A percentile compares a stretch with the other conserved stretches of the same genome.
These are phyloP conservation scores for Stellera chamaejasme DNA, from an alignment of 345 rosid species.

Conservation along the genomic window DNA sequence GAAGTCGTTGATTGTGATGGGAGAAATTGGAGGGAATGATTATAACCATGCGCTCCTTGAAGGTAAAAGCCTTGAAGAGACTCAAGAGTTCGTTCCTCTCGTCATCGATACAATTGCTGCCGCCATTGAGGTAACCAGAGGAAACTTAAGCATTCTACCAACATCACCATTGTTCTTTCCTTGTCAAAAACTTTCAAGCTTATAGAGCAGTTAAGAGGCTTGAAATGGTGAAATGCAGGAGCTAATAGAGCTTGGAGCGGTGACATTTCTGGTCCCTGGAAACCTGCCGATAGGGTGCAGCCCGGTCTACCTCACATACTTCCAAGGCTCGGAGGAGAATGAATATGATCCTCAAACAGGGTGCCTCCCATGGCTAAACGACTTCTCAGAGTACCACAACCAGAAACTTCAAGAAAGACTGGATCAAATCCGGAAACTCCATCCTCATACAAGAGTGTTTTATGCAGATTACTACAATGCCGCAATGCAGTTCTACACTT, in stretches of 20 bases:
- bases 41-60: conserved; percentile 3
- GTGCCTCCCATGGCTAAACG: conserved; percentile 16
- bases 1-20: conserved; percentile 1
- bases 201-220: neutral
- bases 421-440: neutral
- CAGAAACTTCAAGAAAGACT: conserved; percentile 15
- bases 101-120: conserved; percentile 8
- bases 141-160: neutral
- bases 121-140: neutral
- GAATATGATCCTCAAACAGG: conserved; percentile 12
- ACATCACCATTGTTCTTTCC: neutral
- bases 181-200: neutral
- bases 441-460: conserved; percentile 14
- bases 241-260: conserved; percentile 3
- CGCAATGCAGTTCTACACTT: neutral
- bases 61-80: neutral
- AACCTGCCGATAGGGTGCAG: conserved; percentile 9
- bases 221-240: neutral
- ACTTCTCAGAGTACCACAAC: conserved; percentile 18
- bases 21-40: conserved; percentile 14
- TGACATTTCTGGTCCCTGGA: conserved; percentile 9
- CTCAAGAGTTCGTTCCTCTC: neutral
- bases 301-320: neutral
- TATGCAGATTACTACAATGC: conserved; percentile 21
- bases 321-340: neutral